These are phyloP conservation scores for Solanum etuberosum DNA, from an alignment of 257 asterid species.

Conservation along the genomic window DNA sequence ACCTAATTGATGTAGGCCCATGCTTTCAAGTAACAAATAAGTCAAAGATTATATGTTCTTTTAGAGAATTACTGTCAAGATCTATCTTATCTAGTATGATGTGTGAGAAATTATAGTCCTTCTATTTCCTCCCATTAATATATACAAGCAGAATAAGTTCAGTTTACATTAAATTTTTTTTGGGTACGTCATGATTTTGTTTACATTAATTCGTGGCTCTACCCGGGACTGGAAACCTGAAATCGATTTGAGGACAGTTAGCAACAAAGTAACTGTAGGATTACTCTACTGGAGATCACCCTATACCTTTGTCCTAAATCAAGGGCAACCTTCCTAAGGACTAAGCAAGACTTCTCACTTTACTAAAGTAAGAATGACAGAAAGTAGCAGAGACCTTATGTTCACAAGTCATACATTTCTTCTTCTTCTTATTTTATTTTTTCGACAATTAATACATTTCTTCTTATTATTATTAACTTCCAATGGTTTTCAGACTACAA, in stretches of 20 bases:
- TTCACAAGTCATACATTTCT: background rate
- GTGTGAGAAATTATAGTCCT: background rate
- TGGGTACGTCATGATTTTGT: background rate
- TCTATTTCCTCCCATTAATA: background rate
- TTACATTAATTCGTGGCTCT: background rate
- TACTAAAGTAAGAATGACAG: background rate
- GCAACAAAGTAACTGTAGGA: background rate
- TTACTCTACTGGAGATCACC: background rate
- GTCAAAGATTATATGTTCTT: background rate
- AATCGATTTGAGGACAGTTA: background rate
- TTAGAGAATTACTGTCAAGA: background rate
- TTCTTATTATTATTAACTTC: background rate
- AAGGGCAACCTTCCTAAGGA: background rate
- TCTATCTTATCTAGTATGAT: background rate
- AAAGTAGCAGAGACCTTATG: background rate
- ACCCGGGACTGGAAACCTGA: background rate
- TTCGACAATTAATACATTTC: background rate
- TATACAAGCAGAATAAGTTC: background rate
- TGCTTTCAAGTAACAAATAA: background rate
- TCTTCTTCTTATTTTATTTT: background rate
- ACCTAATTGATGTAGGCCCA: background rate
- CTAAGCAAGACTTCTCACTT: background rate
- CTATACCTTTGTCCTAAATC: background rate
- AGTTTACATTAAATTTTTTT: background rate
- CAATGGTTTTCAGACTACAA: background rate